These are phyloP conservation scores for Ceratocystis smalleyi DNA, from an alignment of 2,329 filamentous ascomycete genomes.

Conservation along the genomic window DNA sequence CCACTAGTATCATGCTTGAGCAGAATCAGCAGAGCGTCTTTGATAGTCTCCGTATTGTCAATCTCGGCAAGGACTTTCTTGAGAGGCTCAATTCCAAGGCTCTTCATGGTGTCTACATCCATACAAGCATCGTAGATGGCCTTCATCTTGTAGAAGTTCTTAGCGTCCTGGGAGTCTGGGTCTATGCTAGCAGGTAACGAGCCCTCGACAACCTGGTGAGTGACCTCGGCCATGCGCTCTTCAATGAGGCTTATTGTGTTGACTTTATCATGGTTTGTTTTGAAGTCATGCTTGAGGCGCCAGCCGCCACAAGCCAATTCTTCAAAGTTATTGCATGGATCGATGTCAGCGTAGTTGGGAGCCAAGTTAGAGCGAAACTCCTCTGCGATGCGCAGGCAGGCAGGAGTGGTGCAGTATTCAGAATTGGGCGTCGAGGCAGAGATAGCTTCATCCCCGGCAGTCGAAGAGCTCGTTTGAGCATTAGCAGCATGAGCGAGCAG, in stretches of 20 bases:
- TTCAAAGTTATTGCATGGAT: constrained; percentile 56
- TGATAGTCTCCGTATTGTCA: constrained; percentile 21
- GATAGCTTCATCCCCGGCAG: not conserved
- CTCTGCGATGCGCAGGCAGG: constrained; percentile 23
- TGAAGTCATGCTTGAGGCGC: constrained; percentile 46
- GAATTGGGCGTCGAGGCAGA: not conserved
- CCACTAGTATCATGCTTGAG: constrained; percentile 30
- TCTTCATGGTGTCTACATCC: constrained; percentile 41
- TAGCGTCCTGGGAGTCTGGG: constrained; percentile 31
- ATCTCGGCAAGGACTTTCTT: constrained; percentile 39
- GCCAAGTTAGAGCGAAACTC: constrained; percentile 22
- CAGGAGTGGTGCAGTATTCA: constrained; percentile 20
- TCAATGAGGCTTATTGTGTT: constrained; percentile 47
- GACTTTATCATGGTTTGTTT: constrained; percentile 44
- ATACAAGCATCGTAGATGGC: constrained; percentile 50
- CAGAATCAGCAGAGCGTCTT: constrained; percentile 33
- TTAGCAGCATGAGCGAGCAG: not conserved
- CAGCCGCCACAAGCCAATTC: constrained; percentile 53
- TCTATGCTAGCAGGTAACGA: constrained; percentile 30
- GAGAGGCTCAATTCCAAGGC: constrained; percentile 41
- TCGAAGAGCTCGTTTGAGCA: not conserved
- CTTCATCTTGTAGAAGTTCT: constrained; percentile 53
- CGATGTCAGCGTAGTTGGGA: constrained; percentile 40
- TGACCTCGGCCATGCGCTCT: constrained; percentile 41
- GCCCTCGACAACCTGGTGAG: constrained; percentile 49